Evolutionary conservation across 2,329 filamentous ascomycete genomes (phyloP).

Genomic region (Beauveria sp.): DNA sequence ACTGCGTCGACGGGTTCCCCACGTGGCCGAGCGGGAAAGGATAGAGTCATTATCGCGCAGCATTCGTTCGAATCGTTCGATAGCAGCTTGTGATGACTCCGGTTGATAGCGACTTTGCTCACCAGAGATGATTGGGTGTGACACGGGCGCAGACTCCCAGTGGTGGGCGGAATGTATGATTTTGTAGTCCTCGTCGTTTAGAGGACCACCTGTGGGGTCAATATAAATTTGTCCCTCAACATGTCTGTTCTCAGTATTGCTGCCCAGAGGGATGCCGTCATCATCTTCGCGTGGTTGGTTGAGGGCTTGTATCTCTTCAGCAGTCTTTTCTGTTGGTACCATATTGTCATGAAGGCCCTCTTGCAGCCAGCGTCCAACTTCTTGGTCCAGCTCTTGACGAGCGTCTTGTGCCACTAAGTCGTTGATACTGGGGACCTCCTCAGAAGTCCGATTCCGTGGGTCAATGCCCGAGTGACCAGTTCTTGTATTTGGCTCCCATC

Average conservation of each 20-base stretch:
- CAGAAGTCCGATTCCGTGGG: slow-evolving; percentile 35
- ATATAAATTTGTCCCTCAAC: slow-evolving; percentile 44
- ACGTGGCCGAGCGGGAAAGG: slow-evolving; percentile 57
- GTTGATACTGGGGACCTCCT: slow-evolving; percentile 39
- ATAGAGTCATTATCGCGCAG: slow-evolving; percentile 50
- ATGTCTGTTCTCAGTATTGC: slow-evolving; percentile 42
- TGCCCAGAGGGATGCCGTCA: slow-evolving; percentile 37
- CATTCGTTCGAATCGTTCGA: slow-evolving; percentile 43
- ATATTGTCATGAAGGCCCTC: slow-evolving; percentile 23
- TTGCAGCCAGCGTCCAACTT: slow-evolving; percentile 46
- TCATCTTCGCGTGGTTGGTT: slow-evolving; percentile 25
- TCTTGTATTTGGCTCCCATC: slow-evolving; percentile 31
- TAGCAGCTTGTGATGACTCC: slow-evolving; percentile 44
- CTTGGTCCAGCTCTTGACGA: slow-evolving; percentile 39
- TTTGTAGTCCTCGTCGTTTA: slow-evolving; percentile 40
- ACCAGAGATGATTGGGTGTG: slow-evolving; percentile 34
- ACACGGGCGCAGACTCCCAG: slow-evolving; percentile 42
- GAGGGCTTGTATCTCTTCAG: slow-evolving; percentile 18
- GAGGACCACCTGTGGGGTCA: slow-evolving; percentile 30
- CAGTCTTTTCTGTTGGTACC: slow-evolving; percentile 19
- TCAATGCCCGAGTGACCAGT: slow-evolving; percentile 40
- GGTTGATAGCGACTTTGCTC: slow-evolving; percentile 34
- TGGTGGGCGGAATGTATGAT: slow-evolving; percentile 41
- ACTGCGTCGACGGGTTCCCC: slow-evolving; percentile 61
- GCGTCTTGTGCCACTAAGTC: slow-evolving; percentile 36